Conservation (phyloP, 1,284 basidiomycete genomes). For the Vanrija humicola region DNA sequence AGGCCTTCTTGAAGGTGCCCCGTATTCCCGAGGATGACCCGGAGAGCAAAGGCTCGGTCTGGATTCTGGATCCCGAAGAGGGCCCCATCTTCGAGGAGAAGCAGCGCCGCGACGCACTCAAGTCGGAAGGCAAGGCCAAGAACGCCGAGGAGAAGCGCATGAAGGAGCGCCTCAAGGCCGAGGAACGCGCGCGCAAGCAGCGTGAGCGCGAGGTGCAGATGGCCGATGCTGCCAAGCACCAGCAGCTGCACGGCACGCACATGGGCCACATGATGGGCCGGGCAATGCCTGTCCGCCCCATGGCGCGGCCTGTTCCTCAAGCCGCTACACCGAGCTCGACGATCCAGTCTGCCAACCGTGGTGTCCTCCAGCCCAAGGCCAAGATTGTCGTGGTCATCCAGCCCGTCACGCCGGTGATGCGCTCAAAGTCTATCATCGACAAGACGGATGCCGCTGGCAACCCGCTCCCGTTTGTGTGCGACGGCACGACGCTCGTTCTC, state of each 20-base stretch:
- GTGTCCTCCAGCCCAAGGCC: constrained; percentile 33
- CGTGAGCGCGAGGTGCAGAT: constrained; percentile 23
- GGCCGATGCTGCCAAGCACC: constrained; percentile 20
- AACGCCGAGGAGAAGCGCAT: constrained; percentile 41
- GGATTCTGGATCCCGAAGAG: constrained; percentile 72
- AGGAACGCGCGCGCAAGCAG: constrained; percentile 34
- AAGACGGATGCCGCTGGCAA: constrained; percentile 36
- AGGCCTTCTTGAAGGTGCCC: constrained; percentile 80
- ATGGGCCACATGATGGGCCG: constrained; percentile 9
- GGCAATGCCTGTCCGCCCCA: constrained; percentile 3
- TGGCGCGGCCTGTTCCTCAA: constrained; percentile 14
- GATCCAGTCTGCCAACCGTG: constrained; percentile 25
- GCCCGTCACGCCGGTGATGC: constrained; percentile 37
- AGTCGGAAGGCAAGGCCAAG: constrained; percentile 45
- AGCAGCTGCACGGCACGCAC: constrained; percentile 1
- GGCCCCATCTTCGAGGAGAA: constrained; percentile 48
- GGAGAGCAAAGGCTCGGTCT: constrained; percentile 77
- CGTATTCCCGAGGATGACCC: constrained; percentile 74
- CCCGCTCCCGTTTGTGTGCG: constrained; percentile 42
- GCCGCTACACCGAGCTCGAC: constrained; percentile 5
- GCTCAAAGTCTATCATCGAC: constrained; percentile 36
- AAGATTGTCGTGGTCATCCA: constrained; percentile 41
- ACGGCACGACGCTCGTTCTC: constrained; percentile 38
- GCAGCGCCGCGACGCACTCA: constrained; percentile 39
- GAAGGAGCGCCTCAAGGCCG: constrained; percentile 36